Conservation (phyloP, 139 green algal genomes). For the Diplosphaera chodatii region DNA sequence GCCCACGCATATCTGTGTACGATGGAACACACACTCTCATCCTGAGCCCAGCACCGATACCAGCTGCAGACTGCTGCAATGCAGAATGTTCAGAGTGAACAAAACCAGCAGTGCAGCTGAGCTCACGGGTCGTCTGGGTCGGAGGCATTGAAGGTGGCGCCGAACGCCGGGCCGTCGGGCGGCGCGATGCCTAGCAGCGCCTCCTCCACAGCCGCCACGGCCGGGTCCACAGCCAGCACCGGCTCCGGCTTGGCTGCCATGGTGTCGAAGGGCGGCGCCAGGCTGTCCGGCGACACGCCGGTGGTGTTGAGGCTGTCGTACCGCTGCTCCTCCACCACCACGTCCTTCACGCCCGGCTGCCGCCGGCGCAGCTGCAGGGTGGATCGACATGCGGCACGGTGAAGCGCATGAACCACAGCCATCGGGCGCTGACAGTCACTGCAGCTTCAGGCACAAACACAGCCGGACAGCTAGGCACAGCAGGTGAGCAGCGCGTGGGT, state of each 20-base stretch:
- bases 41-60: no score
- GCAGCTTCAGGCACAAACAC: no score
- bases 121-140: conserved; percentile 8
- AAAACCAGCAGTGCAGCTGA: no score
- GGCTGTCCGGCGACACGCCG: background rate
- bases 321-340: conserved; percentile 22
- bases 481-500: no score
- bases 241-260: background rate
- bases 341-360: conserved; percentile 19
- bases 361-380: conserved; percentile 28
- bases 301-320: conserved; percentile 20
- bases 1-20: conserved; percentile 50
- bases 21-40: background rate
- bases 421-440: no score
- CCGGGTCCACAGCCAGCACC: background rate
- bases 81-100: no score
- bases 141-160: conserved; percentile 1
- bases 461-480: no score
- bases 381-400: no score
- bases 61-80: no score
- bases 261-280: background rate
- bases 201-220: background rate
- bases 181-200: background rate
- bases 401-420: no score
- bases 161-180: conserved; percentile 1